phyloP scores from a whole-genome alignment of 768 basidiomycete genomes.

The Hericium rajendrae region DNA sequence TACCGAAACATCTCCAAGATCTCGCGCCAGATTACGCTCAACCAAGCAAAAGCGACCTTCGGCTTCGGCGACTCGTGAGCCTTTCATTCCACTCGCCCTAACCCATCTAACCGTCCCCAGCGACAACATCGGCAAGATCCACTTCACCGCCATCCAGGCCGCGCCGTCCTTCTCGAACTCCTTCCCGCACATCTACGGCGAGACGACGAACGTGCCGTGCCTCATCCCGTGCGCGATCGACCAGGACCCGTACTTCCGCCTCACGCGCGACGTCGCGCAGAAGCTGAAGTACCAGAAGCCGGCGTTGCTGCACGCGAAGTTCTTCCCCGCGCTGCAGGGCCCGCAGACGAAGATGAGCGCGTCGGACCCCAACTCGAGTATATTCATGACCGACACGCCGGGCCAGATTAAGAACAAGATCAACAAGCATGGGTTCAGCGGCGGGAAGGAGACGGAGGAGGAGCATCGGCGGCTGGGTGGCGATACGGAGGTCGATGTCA shows the following conservation, averaged over 20 bases:
- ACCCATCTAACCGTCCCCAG: constrained; percentile 28
- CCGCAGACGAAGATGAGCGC: constrained; percentile 99
- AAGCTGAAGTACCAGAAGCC: constrained; percentile 97
- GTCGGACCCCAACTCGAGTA: constrained; percentile 83
- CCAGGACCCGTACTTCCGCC: constrained; percentile 94
- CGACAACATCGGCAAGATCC: constrained; percentile 96
- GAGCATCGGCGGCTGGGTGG: constrained; percentile 85
- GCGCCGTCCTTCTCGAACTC: constrained; percentile 96
- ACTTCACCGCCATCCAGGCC: constrained; percentile 93
- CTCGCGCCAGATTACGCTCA: constrained; percentile 86
- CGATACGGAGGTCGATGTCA: constrained; percentile 89
- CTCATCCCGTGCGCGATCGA: constrained; percentile 98
- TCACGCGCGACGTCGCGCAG: constrained; percentile 90
- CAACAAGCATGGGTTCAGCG: constrained; percentile 92
- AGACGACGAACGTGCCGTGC: constrained; percentile 72
- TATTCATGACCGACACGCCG: constrained; percentile 91
- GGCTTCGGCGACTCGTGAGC: constrained; percentile 94
- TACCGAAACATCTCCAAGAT: constrained; percentile 92
- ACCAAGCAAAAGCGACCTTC: constrained; percentile 90
- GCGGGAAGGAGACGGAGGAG: constrained; percentile 92
- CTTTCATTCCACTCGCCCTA: background rate
- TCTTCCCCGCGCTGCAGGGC: constrained; percentile 97
- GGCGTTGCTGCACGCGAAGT: constrained; percentile 84
- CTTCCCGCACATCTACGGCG: constrained; percentile 95
- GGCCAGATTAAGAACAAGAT: constrained; percentile 97